These are phyloP conservation scores for Ustilago lituana DNA, from an alignment of 1,284 basidiomycete genomes.

Conservation along the genomic window DNA sequence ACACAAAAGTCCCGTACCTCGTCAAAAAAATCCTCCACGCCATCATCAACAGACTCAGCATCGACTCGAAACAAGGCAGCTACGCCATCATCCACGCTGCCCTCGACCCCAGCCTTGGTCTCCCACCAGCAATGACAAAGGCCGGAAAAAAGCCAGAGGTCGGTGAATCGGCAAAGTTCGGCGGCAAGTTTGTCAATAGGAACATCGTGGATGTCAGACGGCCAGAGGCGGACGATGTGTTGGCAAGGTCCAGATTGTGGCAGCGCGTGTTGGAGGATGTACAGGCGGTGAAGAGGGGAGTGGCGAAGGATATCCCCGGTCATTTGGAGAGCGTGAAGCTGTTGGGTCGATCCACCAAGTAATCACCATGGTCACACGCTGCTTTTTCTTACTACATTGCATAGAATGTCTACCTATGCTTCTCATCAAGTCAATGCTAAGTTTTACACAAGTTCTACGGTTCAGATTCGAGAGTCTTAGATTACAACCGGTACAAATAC, in stretches of 20 bases:
- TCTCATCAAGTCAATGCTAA: too few species aligned
- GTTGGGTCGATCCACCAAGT: conserved; percentile 3
- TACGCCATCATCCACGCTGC: conserved; percentile 50
- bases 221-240: conserved; percentile 50
- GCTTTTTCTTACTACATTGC: too few species aligned
- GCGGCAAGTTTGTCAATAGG: conserved; percentile 54
- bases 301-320: conserved; percentile 29
- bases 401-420: too few species aligned
- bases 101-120: conserved; percentile 39
- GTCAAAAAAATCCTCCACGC: conserved; percentile 8
- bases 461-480: too few species aligned
- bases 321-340: conserved; percentile 34
- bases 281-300: conserved; percentile 19
- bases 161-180: conserved; percentile 43
- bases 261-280: conserved; percentile 49
- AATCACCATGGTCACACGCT: too few species aligned
- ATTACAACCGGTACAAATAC: too few species aligned
- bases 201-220: conserved; percentile 30
- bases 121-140: conserved; percentile 23
- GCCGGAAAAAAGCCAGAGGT: conserved; percentile 1
- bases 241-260: conserved; percentile 49
- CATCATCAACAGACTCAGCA: conserved; percentile 9
- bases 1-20: conserved; percentile 2
- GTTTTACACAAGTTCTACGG: too few species aligned
- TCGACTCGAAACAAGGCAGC: conserved; percentile 45